phyloP scores from a whole-genome alignment of 1,139 yeast genomes.

The Saccharomyces pastorianus region DNA sequence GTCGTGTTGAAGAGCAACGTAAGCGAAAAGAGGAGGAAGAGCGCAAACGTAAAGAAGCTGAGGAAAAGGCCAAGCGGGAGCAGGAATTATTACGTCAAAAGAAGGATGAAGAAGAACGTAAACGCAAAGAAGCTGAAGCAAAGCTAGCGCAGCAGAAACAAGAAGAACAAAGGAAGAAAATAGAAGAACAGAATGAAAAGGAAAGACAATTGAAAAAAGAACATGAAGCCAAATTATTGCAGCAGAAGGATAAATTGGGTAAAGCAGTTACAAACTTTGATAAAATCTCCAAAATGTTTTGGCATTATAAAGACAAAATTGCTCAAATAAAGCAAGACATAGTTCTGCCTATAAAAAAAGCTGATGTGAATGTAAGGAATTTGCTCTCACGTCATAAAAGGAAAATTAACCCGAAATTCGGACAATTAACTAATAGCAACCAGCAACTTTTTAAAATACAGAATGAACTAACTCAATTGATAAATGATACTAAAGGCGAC shows the following conservation, averaged over 20 bases:
- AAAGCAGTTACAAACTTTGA: slow-evolving; percentile 11
- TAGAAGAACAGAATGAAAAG: slow-evolving; percentile 12
- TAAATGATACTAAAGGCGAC: slow-evolving; percentile 40
- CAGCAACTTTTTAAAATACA: slow-evolving; percentile 49
- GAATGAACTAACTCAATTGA: slow-evolving; percentile 42
- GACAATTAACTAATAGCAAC: slow-evolving; percentile 73
- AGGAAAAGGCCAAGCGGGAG: slow-evolving; percentile 10
- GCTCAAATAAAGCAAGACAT: slow-evolving; percentile 51
- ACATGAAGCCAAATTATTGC: slow-evolving; percentile 3
- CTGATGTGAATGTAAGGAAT: slow-evolving; percentile 37
- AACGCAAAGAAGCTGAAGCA: slow-evolving; percentile 8
- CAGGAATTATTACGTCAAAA: slow-evolving; percentile 10
- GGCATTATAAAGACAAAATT: slow-evolving; percentile 49
- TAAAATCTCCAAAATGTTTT: slow-evolving; percentile 32
- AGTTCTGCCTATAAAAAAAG: slow-evolving; percentile 42
- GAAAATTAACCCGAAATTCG: slow-evolving; percentile 78
- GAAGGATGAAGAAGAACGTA: slow-evolving; percentile 8
- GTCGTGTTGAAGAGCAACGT: slow-evolving; percentile 12
- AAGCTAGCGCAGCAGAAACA: slow-evolving; percentile 9
- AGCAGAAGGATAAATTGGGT: slow-evolving; percentile 6
- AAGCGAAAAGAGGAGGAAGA: slow-evolving; percentile 12
- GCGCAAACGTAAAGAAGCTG: slow-evolving; percentile 10
- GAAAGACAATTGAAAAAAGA: slow-evolving; percentile 9
- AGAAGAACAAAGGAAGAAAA: slow-evolving; percentile 13
- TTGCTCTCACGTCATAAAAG: slow-evolving; percentile 46